These are phyloP conservation scores for Bipolaris bicolor DNA, from an alignment of 2,329 filamentous ascomycete species.

Conservation along the genomic window DNA sequence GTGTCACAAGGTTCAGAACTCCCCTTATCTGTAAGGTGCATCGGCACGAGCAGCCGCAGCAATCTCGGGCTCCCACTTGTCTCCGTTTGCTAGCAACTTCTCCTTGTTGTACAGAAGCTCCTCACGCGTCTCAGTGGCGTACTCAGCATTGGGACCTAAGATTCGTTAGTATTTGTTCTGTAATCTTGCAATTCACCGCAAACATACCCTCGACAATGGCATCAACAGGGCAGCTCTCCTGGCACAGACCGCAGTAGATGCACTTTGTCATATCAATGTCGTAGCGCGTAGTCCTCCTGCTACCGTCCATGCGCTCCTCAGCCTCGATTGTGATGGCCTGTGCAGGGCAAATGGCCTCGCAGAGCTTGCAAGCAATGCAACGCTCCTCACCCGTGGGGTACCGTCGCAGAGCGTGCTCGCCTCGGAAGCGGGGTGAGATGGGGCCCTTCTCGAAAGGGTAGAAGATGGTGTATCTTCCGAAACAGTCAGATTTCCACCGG, in stretches of 20 bases:
- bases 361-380: conserved; percentile 99
- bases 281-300: conserved; percentile 92
- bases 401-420: conserved; percentile 93
- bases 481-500: conserved; percentile 34
- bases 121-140: conserved; percentile 80
- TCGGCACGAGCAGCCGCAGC: conserved; percentile 91
- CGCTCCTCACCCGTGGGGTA: conserved; percentile 98
- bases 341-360: conserved; percentile 96
- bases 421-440: conserved; percentile 96
- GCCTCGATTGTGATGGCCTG: conserved; percentile 99
- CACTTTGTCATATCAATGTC: conserved; percentile 99
- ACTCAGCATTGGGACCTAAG: conserved; percentile 72
- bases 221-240: conserved; percentile 98
- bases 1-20: conserved; percentile 13
- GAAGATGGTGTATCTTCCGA: conserved; percentile 87
- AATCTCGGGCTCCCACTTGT: conserved; percentile 92
- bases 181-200: background rate
- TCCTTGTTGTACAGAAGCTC: conserved; percentile 98
- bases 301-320: conserved; percentile 95
- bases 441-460: conserved; percentile 99
- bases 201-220: conserved; percentile 77
- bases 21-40: conserved; percentile 68
- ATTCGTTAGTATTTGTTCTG: conserved; percentile 19
- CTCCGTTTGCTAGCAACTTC: conserved; percentile 78
- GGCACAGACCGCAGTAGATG: conserved; percentile 99